Base-by-base conservation (phyloP, 2,329 filamentous ascomycete genomes). In the Cytospora piceicola region DNA sequence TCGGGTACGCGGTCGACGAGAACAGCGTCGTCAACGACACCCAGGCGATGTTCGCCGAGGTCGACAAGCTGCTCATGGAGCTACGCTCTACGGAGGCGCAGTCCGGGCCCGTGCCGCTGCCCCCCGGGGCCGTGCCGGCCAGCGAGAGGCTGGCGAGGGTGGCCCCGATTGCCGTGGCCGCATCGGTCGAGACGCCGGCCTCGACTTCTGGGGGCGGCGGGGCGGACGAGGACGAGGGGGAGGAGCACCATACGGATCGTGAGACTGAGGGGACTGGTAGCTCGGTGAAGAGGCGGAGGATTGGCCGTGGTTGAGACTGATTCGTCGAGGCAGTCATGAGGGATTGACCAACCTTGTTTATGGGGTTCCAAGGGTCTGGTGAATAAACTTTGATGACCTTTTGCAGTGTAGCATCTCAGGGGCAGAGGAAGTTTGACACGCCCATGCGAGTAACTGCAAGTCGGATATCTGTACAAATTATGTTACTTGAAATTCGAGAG, bases 1-100 rank as follows among this genome's bases (percentile, higher is more conserved):
- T 86, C 46, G 83, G 86, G 11, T 91, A 90, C 70, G 86, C 89
- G 71, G 82, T 89, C 15, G 90, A 93, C 69, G 93, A 96, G 76
- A 92, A 94, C 46, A 92, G 91, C 4, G 89, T 97, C 34, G 94
- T 97, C 36, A 90, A 91, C 66, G 93, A 96, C 73, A 93, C 94
- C 0, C 83, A 90, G 64, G 90, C 92, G 75, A 97, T 97, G 93
- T 96, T 93, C 72, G 84, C 90, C 66, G 91, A 94, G 76, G 92
- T 96, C 1, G 90, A 96, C 78, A 88, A 90, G 74, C 85, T 90
- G 24, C 85, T 96, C 20, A 87, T 85, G 49, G 89, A 90, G 70
- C 89, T 94, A 81, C 86, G 92, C 34, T 90, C 88, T 61, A 90
- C 90, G 1, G 91, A 96, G 73, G 83, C 83, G 67, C 82, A 85